These are phyloP conservation scores for Fonsecaea monophora DNA, from an alignment of 2,329 filamentous ascomycete genomes.

Conservation along the genomic window DNA sequence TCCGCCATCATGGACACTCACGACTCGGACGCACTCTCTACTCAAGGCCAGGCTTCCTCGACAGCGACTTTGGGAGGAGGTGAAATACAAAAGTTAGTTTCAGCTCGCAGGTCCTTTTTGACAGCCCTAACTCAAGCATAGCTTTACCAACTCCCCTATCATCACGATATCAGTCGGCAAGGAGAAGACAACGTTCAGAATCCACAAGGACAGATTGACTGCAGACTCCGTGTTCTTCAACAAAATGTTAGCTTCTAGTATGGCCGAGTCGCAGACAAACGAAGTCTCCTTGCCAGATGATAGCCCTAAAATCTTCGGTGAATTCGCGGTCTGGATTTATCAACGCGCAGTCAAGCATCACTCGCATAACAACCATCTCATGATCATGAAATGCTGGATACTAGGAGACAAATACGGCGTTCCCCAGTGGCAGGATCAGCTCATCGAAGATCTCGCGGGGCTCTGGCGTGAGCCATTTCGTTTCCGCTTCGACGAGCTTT, in stretches of 20 bases:
- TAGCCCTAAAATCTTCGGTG: neutral
- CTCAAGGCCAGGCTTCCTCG: neutral
- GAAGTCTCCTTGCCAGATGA: conserved; percentile 1
- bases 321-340: conserved; percentile 2
- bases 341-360: neutral
- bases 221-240: neutral
- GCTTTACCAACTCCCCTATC: conserved; percentile 4
- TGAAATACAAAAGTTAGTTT: neutral
- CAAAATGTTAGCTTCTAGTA: neutral
- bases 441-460: neutral
- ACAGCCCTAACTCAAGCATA: neutral
- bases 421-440: neutral
- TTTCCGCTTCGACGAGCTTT: neutral
- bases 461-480: neutral
- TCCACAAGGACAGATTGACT: neutral
- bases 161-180: conserved; percentile 1
- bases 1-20: neutral
- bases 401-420: neutral
- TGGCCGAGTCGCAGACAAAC: conserved; percentile 6
- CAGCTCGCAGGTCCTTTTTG: neutral
- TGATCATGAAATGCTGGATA: neutral
- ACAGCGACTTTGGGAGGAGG: neutral
- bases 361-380: neutral
- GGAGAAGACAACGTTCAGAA: neutral
- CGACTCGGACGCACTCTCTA: neutral